Base-by-base conservation (phyloP, 2,329 filamentous ascomycete species). In the Zymoseptoria pseudotritici region DNA sequence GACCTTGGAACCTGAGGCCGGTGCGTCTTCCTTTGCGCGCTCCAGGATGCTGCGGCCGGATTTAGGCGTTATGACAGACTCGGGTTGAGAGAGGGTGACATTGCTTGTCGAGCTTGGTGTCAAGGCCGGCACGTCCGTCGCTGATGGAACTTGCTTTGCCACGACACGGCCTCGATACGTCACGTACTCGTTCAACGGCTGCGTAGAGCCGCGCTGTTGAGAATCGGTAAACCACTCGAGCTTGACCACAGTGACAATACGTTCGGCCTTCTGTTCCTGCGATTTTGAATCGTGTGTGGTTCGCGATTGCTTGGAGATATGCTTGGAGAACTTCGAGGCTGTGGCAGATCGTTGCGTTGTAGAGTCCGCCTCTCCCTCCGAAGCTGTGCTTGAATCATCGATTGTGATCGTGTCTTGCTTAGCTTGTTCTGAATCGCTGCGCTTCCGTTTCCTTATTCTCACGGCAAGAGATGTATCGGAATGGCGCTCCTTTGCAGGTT, bases 191-290 rank as follows among this genome's bases (percentile, higher is more conserved):
- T 76, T 72, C 2, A 82, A 61, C 6, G 83, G 77, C 5, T 83
- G 68, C 13, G 78, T 57, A 36, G 68, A 67, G 10, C 77, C 75
- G 20, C 74, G 69, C 58, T 73, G 67, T 19, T 80, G 63, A 31
- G 79, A 85, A 19, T 77, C 72, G 3, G 78, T 67, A 22, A 85
- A 68, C 84, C 84, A 86, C 11, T 80, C 77, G 4, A 82, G 64
- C 61, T 75, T 81, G 50, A 85, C 67, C 2, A 86, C 79, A 61
- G 76, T 78, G 54, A 85, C 67, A 10, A 71, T 66, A 36, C 76
- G 72, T 4, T 69, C 66, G 11, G 56, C 13, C 2, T 24, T 31
- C n/a, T 10, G 22, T 53, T 24, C 52, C 52, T 53, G 52, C 22
- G 52, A 24, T 31, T 53, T 9, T 19, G 22, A 52, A 21, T 22